Base-by-base conservation (phyloP, 2,329 filamentous ascomycete genomes). In the Fusarium irregulare region DNA sequence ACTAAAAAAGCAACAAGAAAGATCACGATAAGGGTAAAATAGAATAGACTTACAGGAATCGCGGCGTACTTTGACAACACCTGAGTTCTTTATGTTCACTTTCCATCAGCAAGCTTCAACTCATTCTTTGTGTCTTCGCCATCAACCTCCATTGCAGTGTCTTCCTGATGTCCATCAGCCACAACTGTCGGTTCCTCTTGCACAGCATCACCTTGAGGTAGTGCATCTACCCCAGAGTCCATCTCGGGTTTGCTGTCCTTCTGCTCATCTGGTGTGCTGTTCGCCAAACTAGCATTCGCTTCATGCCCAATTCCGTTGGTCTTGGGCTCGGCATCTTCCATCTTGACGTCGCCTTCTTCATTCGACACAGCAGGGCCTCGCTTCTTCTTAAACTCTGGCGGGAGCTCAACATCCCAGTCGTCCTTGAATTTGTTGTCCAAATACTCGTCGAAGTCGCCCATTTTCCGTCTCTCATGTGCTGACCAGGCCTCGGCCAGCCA, bases 401-500 rank as follows among this genome's bases (percentile, higher is more conserved):
- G 83, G 49, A 86, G 68, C 56, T 80, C 70, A 10, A 82, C 78
- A 0, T 76, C 80, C 86, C 86, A 89, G 27, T 83, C 82, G 4
- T 80, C 75, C 71, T 83, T 78, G 60, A 88, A 85, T 56, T 81
- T 81, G 4, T 76, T 71, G 12, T 79, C 75, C 30, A 86, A 76
- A 54, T 81, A 83, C 6, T 82, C 81, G 61, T 88, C 82, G 64
- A 87, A 89, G 3, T 84, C 79, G 7, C 87, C 87, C 2, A 78
- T 73, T 53, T 78, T 79, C 58, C 86, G 83, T 72, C 81, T 79
- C 56, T 81, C 79, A 64, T 88, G 85, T 1, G 87, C 87, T 6
- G 75, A 75, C 80, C 84, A 87, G 2, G 87, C 87, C 58, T 84
- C 79, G 18, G 74, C 77, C 10, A 89, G 80, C 87, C 87, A 89